These are phyloP conservation scores for Catenaria anguillulae DNA, from an alignment of 371 early-diverging fungal genomes.

Conservation along the genomic window DNA sequence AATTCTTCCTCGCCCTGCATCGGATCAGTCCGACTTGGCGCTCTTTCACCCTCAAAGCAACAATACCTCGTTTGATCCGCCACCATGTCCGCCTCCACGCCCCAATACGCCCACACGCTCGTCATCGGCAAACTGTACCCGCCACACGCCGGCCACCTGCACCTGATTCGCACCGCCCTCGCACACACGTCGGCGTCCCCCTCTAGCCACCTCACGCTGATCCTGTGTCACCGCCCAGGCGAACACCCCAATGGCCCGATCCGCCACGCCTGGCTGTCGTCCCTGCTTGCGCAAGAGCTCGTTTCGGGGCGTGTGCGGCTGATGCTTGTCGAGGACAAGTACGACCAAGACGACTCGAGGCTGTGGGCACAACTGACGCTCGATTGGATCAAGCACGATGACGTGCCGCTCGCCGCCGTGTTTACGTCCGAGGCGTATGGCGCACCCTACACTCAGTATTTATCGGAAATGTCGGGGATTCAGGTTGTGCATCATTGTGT, in stretches of 20 bases:
- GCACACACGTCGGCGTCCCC: not conserved
- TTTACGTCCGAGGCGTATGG: conserved; percentile 1
- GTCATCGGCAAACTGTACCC: not conserved
- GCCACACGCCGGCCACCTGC: not conserved
- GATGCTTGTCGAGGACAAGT: not conserved
- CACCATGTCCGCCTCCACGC: not conserved
- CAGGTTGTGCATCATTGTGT: not conserved
- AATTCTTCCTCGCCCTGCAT: too few relatives aligned
- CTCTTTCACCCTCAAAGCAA: too few relatives aligned
- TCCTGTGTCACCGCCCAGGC: not conserved
- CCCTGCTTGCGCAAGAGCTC: not conserved
- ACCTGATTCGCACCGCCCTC: not conserved
- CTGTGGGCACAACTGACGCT: not conserved
- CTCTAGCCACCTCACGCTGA: too few relatives aligned
- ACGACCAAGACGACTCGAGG: not conserved
- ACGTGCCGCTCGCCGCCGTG: not conserved
- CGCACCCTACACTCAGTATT: not conserved
- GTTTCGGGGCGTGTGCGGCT: not conserved
- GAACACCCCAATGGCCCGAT: not conserved
- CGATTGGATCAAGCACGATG: not conserved
- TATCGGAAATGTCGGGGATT: not conserved
- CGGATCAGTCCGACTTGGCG: too few relatives aligned
- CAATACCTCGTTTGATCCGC: too few relatives aligned
- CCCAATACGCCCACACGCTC: not conserved
- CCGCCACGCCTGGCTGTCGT: not conserved